Base-by-base conservation (phyloP, 768 basidiomycete species). In the Asterophora lycoperdoides region DNA sequence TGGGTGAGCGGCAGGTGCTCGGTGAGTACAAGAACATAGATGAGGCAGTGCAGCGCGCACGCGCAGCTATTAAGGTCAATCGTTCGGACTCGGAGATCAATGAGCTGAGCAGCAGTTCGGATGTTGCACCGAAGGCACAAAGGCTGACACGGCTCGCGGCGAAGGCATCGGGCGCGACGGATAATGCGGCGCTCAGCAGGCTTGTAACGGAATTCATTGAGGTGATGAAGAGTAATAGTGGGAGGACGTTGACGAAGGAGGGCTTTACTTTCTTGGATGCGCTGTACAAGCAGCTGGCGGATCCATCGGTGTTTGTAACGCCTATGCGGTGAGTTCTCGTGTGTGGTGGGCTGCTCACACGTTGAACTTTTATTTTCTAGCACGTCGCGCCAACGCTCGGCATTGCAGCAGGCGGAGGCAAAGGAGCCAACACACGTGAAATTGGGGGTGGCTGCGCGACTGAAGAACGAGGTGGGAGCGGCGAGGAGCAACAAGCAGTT, bases 231-330 rank as follows among this genome's bases (percentile, higher is more conserved):
- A 76, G 75, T 48, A 84, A 82, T 59, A 81, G 76, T 38, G 87
- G 85, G 49, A 76, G 74, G 56, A 78, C 77, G 41, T 59, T 86
- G 56, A 89, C 81, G 30, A 83, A 78, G 63, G 84, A 89, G 53
- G 87, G 79, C 5, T 86, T 83, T 57, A 64, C 70, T 18, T 85
- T 90, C 64, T 65, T 90, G 46, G 86, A 88, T 55, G 74, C 78
- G 23, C 61, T 90, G 54, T 74, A 78, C 64, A 85, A 84, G 62
- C 86, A 85, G 58, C 74, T 90, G 37, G 78, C 76, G 32, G 81
- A 86, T 61, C 83, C 86, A 29, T 79, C 80, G 15, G 77, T 80
- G 33, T 79, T 77, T 55, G 62, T 77, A 44, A 65, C 73, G 35
- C 84, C 84, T 4, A 58, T 80, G 59, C 74, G 83, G 70, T 75